Percentiles rank a stretch among this genome's conserved stretches.
These are phyloP conservation scores for Pythium angustatum DNA, from an alignment of 352 stramenopile species.

Conservation along the genomic window DNA sequence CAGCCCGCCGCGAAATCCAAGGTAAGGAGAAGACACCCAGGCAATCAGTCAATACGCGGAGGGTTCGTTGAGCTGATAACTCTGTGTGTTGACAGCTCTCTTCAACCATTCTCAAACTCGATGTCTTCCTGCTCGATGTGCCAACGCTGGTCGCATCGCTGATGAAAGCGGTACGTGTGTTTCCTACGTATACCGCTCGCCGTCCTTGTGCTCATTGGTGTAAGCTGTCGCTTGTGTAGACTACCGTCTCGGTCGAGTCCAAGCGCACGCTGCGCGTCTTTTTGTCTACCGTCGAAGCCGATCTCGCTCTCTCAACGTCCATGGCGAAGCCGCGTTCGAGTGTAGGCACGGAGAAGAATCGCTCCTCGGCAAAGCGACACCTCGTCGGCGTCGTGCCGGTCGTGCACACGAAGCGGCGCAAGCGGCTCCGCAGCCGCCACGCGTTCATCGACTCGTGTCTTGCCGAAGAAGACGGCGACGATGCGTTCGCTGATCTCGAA, in stretches of 20 bases:
- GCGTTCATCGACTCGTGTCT: conserved; percentile 42
- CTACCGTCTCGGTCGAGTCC: neutral
- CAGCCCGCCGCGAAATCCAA: conserved; percentile 18
- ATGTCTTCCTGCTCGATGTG: conserved; percentile 35
- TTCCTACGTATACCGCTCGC: no score
- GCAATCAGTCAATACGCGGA: no score
- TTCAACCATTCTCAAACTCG: conserved; percentile 31
- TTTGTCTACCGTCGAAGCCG: conserved; percentile 12
- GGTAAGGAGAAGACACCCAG: conserved; percentile 10
- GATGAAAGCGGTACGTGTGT: conserved; percentile 21
- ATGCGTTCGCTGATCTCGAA: conserved; percentile 42
- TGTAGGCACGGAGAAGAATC: neutral
- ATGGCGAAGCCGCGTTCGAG: neutral
- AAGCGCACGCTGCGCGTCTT: conserved; percentile 20
- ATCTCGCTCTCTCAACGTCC: conserved; percentile 9
- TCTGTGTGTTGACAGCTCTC: conserved; percentile 18
- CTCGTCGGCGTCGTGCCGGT: conserved; percentile 33
- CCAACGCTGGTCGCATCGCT: conserved; percentile 19
- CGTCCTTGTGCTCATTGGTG: neutral
- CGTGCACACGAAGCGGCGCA: conserved; percentile 29
- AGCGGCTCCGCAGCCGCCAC: conserved; percentile 35
- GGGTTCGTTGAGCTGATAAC: conserved; percentile 1
- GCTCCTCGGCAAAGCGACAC: conserved; percentile 14
- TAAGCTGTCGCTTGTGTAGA: neutral
- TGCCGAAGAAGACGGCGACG: conserved; percentile 38